Evolutionary conservation across 2,329 filamentous ascomycete genomes (phyloP).

Genomic region (Trichoderma sp.): DNA sequence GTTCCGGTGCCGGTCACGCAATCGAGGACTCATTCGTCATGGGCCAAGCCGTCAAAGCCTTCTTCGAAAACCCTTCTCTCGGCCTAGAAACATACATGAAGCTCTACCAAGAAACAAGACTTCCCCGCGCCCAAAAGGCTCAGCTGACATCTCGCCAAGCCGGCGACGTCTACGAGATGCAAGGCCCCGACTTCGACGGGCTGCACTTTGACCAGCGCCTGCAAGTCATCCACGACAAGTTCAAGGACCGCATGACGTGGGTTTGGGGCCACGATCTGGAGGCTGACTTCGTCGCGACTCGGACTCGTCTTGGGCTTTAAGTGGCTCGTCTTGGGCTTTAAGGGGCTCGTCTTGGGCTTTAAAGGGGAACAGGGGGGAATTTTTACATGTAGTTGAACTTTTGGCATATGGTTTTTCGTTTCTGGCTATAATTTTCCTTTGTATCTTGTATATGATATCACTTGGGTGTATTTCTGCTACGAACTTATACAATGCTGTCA

Average conservation of each 20-base stretch:
- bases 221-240: conserved; percentile 13
- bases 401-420: background rate
- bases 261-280: conserved; percentile 11
- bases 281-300: conserved; percentile 3
- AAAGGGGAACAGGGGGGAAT: background rate
- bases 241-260: conserved; percentile 13
- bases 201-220: conserved; percentile 8
- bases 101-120: conserved; percentile 7
- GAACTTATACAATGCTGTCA: background rate
- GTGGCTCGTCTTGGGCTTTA: background rate
- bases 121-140: conserved; percentile 1
- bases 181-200: conserved; percentile 4
- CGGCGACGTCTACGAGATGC: conserved; percentile 15
- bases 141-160: conserved; percentile 11
- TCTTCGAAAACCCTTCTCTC: background rate
- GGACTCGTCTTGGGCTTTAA: conserved; percentile 7
- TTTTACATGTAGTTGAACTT: background rate
- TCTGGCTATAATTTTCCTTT: background rate
- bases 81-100: conserved; percentile 15
- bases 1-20: conserved; percentile 11
- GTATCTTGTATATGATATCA: conserved; percentile 2
- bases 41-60: conserved; percentile 12
- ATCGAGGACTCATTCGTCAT: conserved; percentile 16
- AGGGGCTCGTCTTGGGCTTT: conserved; percentile 9
- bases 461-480: background rate